phyloP scores from a whole-genome alignment of 768 basidiomycete species.

The Melanogaster broomeanus region DNA sequence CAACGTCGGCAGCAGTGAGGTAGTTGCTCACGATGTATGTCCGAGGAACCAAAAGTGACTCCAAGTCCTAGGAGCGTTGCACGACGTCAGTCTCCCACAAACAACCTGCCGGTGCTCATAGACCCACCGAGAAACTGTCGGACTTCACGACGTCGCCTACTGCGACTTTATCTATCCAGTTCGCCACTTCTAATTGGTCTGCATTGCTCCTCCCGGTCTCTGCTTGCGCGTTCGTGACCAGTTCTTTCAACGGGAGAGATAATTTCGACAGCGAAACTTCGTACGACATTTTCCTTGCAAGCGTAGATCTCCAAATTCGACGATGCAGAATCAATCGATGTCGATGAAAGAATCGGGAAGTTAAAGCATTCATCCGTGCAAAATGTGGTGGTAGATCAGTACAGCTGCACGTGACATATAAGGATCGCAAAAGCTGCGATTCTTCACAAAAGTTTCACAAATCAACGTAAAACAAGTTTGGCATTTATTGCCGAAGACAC shows the following conservation, averaged over 20 bases:
- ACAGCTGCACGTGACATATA: constrained; percentile 30
- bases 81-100: neutral
- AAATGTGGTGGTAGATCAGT: neutral
- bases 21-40: constrained; percentile 87
- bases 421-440: neutral
- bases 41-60: constrained; percentile 67
- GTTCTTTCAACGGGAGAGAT: constrained; percentile 49
- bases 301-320: constrained; percentile 13
- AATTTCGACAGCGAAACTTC: constrained; percentile 51
- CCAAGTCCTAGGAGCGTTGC: constrained; percentile 56
- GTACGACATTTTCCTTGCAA: constrained; percentile 50
- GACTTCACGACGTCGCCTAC: constrained; percentile 48
- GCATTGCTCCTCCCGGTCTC: constrained; percentile 56
- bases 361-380: constrained; percentile 17
- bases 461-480: no score
- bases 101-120: neutral
- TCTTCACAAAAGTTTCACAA: no score
- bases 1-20: constrained; percentile 88
- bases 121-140: constrained; percentile 51
- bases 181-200: constrained; percentile 62
- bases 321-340: constrained; percentile 18
- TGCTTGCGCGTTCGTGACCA: constrained; percentile 44
- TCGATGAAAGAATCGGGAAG: constrained; percentile 22
- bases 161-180: constrained; percentile 71
- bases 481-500: no score